These are phyloP conservation scores for Russula brevipes DNA, from an alignment of 768 basidiomycete species.

Conservation along the genomic window DNA sequence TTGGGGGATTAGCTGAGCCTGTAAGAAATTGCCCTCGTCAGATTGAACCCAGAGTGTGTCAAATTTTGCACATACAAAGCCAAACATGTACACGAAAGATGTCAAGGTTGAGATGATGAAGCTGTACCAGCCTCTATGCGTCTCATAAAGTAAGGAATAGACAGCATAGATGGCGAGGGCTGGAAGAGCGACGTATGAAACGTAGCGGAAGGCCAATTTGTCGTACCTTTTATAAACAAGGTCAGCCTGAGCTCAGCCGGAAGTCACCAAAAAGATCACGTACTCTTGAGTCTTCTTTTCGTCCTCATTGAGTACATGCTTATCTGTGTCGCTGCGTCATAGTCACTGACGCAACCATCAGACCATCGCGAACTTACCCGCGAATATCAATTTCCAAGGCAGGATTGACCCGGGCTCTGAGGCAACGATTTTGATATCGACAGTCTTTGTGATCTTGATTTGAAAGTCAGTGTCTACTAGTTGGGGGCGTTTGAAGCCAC, in stretches of 20 bases:
- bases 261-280: conserved; percentile 28
- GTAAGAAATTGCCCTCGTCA: conserved; percentile 22
- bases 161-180: conserved; percentile 68
- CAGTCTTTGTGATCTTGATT: conserved; percentile 75
- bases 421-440: conserved; percentile 70
- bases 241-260: conserved; percentile 3
- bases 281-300: conserved; percentile 98
- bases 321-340: conserved; percentile 49
- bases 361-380: conserved; percentile 46
- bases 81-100: conserved; percentile 94
- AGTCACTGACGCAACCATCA: conserved; percentile 6
- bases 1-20: conserved; percentile 84
- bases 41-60: conserved; percentile 16
- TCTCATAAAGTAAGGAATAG: conserved; percentile 77
- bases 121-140: conserved; percentile 93
- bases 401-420: conserved; percentile 59
- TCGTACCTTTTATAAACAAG: conserved; percentile 56
- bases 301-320: conserved; percentile 92
- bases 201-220: conserved; percentile 89
- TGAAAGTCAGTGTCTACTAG: not conserved
- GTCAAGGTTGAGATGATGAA: conserved; percentile 92
- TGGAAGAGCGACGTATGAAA: conserved; percentile 85
- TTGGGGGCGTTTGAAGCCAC: not conserved
- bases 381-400: conserved; percentile 78
- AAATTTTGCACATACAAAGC: conserved; percentile 68